These are phyloP conservation scores for Funneliformis caledonium DNA, from an alignment of 371 early-diverging fungal genomes.

Conservation along the genomic window DNA sequence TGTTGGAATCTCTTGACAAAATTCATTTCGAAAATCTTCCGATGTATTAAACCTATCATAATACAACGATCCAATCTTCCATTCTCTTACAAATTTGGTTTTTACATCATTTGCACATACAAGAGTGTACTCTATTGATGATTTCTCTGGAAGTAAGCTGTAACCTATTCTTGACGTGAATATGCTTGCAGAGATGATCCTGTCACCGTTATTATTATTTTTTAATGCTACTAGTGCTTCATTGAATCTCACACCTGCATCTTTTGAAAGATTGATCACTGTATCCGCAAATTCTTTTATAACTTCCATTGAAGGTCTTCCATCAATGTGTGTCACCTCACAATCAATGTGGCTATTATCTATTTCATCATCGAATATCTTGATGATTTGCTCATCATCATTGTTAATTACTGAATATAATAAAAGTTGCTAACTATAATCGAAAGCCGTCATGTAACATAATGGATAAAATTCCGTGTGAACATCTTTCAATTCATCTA, in stretches of 20 bases:
- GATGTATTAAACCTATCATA: neutral
- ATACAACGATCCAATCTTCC: neutral
- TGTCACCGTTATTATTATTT: neutral
- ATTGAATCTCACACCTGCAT: slow-evolving; percentile 1
- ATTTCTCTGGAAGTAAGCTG: neutral
- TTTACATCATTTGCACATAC: neutral
- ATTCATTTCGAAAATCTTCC: neutral
- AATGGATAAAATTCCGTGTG: neutral
- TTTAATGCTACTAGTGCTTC: neutral
- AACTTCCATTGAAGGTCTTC: neutral
- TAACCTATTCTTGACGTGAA: neutral
- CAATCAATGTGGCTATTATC: neutral
- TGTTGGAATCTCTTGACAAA: neutral
- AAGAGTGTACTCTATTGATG: neutral
- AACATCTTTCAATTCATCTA: neutral
- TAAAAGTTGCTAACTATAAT: neutral
- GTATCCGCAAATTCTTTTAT: neutral
- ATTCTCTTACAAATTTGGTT: neutral
- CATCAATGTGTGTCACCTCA: slow-evolving; percentile 8
- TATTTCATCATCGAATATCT: slow-evolving; percentile 16
- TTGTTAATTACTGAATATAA: neutral
- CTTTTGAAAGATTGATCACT: neutral
- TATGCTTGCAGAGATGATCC: neutral
- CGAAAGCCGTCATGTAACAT: neutral
- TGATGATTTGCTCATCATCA: neutral